Conservation (phyloP, 1,284 basidiomycete genomes). For the Golubevia sp. region DNA sequence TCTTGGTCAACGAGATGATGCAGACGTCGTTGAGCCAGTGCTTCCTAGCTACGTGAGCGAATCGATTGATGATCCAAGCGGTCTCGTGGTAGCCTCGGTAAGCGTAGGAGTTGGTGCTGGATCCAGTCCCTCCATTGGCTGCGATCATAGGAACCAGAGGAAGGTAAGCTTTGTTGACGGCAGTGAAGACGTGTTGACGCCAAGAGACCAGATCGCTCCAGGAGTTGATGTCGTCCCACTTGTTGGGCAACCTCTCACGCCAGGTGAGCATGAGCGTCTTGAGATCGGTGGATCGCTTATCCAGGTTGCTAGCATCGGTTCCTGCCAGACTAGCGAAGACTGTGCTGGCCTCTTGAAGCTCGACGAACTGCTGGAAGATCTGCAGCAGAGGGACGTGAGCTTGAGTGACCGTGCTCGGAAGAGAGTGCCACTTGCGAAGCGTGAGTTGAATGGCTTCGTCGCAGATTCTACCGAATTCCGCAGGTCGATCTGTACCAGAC, state of each 20-base stretch:
- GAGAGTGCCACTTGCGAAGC: slow-evolving; percentile 90
- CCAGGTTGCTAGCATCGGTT: slow-evolving; percentile 86
- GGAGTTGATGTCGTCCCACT: slow-evolving; percentile 96
- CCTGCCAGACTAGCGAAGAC: slow-evolving; percentile 85
- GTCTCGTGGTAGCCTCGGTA: slow-evolving; percentile 99
- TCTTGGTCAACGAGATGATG: slow-evolving; percentile 91
- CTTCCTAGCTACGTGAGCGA: slow-evolving; percentile 98
- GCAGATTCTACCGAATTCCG: slow-evolving; percentile 68
- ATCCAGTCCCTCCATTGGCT: slow-evolving; percentile 66
- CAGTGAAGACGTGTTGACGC: slow-evolving; percentile 85
- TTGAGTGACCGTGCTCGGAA: slow-evolving; percentile 82
- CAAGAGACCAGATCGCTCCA: slow-evolving; percentile 99
- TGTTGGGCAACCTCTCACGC: slow-evolving; percentile 94
- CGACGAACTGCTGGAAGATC: slow-evolving; percentile 98
- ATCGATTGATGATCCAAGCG: slow-evolving; percentile 99
- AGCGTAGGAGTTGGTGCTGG: slow-evolving; percentile 74
- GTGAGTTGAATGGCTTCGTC: slow-evolving; percentile 98
- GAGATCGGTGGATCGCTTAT: slow-evolving; percentile 90
- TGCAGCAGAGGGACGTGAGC: slow-evolving; percentile 94
- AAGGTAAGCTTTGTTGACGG: slow-evolving; percentile 96
- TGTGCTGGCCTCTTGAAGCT: slow-evolving; percentile 82
- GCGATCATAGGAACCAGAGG: slow-evolving; percentile 68
- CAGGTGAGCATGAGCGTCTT: slow-evolving; percentile 75
- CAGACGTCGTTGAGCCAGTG: slow-evolving; percentile 96
- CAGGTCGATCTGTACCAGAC: slow-evolving; percentile 19